Percentiles rank a stretch among this genome's conserved stretches.
These are phyloP conservation scores for Leccinum laetum DNA, from an alignment of 1,284 basidiomycete species.

Conservation along the genomic window DNA sequence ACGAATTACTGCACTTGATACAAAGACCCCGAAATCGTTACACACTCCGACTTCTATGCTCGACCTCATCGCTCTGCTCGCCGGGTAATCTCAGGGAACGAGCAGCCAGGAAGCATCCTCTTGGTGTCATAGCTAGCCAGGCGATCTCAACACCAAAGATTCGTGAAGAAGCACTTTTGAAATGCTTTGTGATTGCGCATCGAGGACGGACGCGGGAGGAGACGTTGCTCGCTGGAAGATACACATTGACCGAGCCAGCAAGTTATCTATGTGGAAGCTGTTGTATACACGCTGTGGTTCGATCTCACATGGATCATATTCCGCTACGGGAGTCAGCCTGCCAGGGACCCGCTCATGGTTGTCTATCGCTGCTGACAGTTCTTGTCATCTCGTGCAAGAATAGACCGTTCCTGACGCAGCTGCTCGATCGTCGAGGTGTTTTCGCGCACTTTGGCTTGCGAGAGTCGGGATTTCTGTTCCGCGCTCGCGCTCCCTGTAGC, in stretches of 20 bases:
- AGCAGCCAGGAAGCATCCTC: slow-evolving; percentile 15
- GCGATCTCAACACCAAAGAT: slow-evolving; percentile 3
- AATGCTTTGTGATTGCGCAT: not conserved
- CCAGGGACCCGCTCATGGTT: no score
- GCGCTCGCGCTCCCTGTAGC: slow-evolving; percentile 53
- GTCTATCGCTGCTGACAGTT: slow-evolving; percentile 58
- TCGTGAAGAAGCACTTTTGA: not conserved
- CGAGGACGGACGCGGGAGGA: not conserved
- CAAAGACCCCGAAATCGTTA: no score
- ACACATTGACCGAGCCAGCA: not conserved
- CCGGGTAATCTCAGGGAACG: no score
- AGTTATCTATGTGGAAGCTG: slow-evolving; percentile 12
- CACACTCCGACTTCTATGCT: no score
- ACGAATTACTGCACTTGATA: no score
- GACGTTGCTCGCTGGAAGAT: not conserved
- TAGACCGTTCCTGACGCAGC: slow-evolving; percentile 69
- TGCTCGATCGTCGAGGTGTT: slow-evolving; percentile 69
- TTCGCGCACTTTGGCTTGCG: slow-evolving; percentile 63
- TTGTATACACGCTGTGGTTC: slow-evolving; percentile 7
- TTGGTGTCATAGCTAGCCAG: slow-evolving; percentile 10
- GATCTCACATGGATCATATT: slow-evolving; percentile 5
- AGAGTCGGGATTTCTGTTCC: slow-evolving; percentile 67
- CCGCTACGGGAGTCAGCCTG: slow-evolving; percentile 1
- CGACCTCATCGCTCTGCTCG: no score
- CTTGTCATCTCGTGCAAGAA: slow-evolving; percentile 67